These are phyloP conservation scores for Porphyrellus cyaneotinctus DNA, from an alignment of 768 basidiomycete species.

Conservation along the genomic window DNA sequence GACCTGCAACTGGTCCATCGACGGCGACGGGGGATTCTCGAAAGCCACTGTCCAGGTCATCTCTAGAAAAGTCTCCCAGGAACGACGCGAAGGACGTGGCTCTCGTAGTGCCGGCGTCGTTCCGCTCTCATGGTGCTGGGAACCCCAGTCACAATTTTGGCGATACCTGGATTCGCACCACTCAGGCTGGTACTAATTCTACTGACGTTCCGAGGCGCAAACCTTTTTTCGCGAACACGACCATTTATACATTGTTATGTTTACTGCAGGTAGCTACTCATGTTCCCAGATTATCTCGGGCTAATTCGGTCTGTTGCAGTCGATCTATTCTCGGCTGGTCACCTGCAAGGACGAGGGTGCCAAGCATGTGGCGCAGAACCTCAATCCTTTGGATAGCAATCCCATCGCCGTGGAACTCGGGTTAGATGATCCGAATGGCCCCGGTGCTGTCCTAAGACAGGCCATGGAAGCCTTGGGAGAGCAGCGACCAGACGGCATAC, in stretches of 20 bases:
- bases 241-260: constrained; percentile 87
- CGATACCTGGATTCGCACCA: constrained; percentile 59
- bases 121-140: constrained; percentile 3
- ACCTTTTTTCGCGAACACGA: constrained; percentile 87
- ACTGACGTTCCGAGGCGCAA: constrained; percentile 37
- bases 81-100: constrained; percentile 30
- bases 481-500: constrained; percentile 41
- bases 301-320: constrained; percentile 40
- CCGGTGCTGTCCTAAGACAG: constrained; percentile 60
- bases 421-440: constrained; percentile 78
- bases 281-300: constrained; percentile 1
- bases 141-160: constrained; percentile 18
- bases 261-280: constrained; percentile 65
- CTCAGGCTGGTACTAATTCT: constrained; percentile 20
- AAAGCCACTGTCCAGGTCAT: constrained; percentile 75
- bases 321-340: constrained; percentile 82
- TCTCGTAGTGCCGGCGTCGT: constrained; percentile 21
- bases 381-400: constrained; percentile 67
- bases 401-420: constrained; percentile 80
- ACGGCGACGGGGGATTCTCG: constrained; percentile 66
- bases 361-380: constrained; percentile 61
- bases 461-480: constrained; percentile 59
- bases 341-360: constrained; percentile 82
- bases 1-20: constrained; percentile 45
- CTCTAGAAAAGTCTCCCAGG: constrained; percentile 50